Conservation (phyloP, 2,329 filamentous ascomycete species). For the Sporothrix humicola region DNA sequence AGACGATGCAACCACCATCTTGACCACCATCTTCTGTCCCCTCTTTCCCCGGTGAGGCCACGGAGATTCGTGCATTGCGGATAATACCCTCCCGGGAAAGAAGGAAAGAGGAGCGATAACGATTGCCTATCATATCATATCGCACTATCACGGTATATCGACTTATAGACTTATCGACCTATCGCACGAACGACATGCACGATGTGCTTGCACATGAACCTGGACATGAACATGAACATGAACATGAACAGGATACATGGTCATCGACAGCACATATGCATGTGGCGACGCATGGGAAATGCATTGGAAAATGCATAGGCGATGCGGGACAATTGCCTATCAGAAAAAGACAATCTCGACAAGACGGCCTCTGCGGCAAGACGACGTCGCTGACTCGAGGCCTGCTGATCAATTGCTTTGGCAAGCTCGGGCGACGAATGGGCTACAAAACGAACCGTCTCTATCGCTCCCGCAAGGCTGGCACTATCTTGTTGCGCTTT, state of each 20-base stretch:
- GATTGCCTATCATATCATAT: background rate
- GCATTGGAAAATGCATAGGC: background rate
- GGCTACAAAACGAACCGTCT: background rate
- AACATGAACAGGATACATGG: too few species aligned
- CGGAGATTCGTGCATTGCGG: constrained; percentile 16
- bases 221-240: too few species aligned
- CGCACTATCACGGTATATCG: background rate
- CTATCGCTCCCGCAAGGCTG: background rate
- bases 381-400: background rate
- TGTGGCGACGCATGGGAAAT: background rate
- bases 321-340: background rate
- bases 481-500: background rate
- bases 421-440: background rate
- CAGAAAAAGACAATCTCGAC: background rate
- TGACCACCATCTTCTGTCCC: background rate
- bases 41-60: constrained; percentile 13
- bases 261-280: background rate
- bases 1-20: constrained; percentile 20
- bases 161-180: background rate
- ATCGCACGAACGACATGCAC: constrained; percentile 11
- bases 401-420: constrained; percentile 7
- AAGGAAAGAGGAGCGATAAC: background rate
- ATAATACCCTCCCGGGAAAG: constrained; percentile 9
- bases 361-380: background rate
- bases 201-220: too few species aligned